Conservation (phyloP, 345 rosid genomes). For the Balakata baccata region DNA sequence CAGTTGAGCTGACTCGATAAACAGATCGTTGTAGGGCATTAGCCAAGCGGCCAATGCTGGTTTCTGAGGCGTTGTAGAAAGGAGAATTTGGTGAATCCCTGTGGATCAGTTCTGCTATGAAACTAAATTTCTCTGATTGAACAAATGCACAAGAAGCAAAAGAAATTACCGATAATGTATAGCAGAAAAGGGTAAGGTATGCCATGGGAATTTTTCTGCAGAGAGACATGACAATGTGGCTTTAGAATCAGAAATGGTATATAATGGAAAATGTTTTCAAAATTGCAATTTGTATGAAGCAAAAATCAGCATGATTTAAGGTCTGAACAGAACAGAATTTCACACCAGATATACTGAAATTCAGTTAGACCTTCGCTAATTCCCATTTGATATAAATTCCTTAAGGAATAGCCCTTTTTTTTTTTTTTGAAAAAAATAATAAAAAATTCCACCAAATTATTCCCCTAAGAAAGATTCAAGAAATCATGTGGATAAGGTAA, state of each 20-base stretch:
- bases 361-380: not conserved
- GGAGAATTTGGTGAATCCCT: conserved; percentile 21
- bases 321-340: not conserved
- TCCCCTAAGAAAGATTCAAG: too few species aligned
- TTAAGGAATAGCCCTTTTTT: too few species aligned
- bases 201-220: not conserved
- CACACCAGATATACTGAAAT: not conserved
- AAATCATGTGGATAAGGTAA: too few species aligned
- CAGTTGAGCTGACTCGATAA: not conserved
- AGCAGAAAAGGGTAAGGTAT: not conserved
- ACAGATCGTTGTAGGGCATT: conserved; percentile 3
- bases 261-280: not conserved
- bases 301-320: not conserved
- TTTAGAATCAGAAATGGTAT: not conserved
- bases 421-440: too few species aligned
- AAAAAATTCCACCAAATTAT: too few species aligned
- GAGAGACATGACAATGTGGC: not conserved
- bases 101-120: conserved; percentile 14
- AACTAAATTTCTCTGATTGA: not conserved
- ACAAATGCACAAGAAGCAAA: not conserved
- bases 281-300: not conserved
- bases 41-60: not conserved
- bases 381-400: too few species aligned
- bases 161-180: not conserved
- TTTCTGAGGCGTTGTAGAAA: conserved; percentile 6